Evolutionary conservation across 2,329 filamentous ascomycete genomes (phyloP), one percentile per base, ranked within the genome.

Genomic region (Epichloe coenophiala): DNA sequence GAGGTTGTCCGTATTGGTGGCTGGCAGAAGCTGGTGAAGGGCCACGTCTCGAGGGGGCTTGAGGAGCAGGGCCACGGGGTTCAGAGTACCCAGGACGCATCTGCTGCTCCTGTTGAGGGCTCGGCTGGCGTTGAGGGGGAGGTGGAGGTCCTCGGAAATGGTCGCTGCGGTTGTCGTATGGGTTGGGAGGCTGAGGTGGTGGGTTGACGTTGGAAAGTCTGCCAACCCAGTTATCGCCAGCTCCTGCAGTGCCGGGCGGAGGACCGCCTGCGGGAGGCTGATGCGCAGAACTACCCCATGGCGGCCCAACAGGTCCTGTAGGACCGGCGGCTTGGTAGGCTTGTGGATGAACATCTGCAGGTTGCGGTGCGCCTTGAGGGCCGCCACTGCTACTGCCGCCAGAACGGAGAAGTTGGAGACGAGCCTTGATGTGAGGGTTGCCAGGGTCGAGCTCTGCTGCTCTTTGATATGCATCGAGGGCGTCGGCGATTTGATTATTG

Each of bases 401-500:
- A 56, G 81, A 90, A 52, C 93, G 86, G 51, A 98, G 78, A 45
- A 98, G 76, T 64, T 95, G 87, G 54, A 98, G 75, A 54, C 93
- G 83, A 52, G 90, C 89, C 68, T 97, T 97, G 74, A 98, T 97
- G 66, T 97, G 91, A 39, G 88, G 86, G 63, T 98, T 97, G 54
- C 74, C 76, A 0, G 93, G 91, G 63, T 98, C 93, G 56, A 98
- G 80, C 65, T 98, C 93, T 36, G 90, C 90, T 40, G 93, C 93
- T 58, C 93, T 81, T 62, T 91, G 86, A 65, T 97, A 98, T 5
- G 93, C 93, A 67, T 98, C 93, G 43, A 97, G 76, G 1, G 93
- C 93, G 72, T 98, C 93, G 48, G 83, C 88, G 52, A 95, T 95
- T 69, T 98, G 93, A 70, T 97, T 97, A 75, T 98, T 97, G 69